These are phyloP conservation scores for Drechslerella stenobrocha DNA, from an alignment of 2,329 filamentous ascomycete genomes.

Conservation along the genomic window DNA sequence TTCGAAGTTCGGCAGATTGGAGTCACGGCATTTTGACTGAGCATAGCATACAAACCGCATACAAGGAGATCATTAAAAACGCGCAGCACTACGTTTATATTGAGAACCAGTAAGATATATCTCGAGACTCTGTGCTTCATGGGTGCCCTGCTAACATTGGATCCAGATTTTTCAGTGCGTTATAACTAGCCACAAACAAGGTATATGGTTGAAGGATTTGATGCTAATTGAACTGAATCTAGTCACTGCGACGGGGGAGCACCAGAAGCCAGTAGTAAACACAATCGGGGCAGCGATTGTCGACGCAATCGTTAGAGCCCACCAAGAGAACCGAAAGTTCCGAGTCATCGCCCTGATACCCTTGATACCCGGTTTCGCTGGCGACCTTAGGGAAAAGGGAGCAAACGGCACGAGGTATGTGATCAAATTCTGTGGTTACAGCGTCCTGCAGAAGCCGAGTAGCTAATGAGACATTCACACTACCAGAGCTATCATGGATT, in stretches of 20 bases:
- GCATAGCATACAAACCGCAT: slow-evolving; percentile 84
- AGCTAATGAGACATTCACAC: not conserved
- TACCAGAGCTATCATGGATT: slow-evolving; percentile 87
- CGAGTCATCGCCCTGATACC: slow-evolving; percentile 87
- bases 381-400: slow-evolving; percentile 79
- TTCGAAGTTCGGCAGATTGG: slow-evolving; percentile 92
- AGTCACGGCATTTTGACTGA: slow-evolving; percentile 85
- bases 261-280: slow-evolving; percentile 84
- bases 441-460: not conserved
- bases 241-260: slow-evolving; percentile 83
- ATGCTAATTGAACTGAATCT: slow-evolving; percentile 40
- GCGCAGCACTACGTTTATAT: slow-evolving; percentile 95
- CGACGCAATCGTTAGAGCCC: slow-evolving; percentile 80
- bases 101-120: slow-evolving; percentile 70
- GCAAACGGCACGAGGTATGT: slow-evolving; percentile 69
- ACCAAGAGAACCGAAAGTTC: slow-evolving; percentile 83
- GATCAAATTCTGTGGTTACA: not conserved
- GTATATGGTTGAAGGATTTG: slow-evolving; percentile 3
- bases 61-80: slow-evolving; percentile 78
- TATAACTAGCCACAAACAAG: slow-evolving; percentile 49
- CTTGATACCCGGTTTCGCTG: slow-evolving; percentile 89
- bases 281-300: slow-evolving; percentile 86
- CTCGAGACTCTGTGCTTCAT: not conserved
- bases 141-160: not conserved
- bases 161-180: slow-evolving; percentile 69